Percentiles rank a stretch among this genome's conserved stretches.
Conservation (phyloP, 495 filamentous ascomycete species). For the Neurospora tetraspora region DNA sequence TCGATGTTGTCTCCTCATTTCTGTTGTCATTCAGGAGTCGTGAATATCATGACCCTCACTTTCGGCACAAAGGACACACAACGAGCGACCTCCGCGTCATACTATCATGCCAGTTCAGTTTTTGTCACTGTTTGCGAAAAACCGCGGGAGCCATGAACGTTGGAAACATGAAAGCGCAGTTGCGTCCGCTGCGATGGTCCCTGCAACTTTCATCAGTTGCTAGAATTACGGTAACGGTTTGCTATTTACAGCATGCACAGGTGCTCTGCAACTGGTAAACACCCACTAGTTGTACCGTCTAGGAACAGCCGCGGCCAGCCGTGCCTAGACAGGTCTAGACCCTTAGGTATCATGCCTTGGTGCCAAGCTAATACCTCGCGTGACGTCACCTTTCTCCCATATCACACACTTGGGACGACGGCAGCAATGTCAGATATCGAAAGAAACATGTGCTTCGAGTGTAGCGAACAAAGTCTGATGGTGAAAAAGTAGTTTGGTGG, state of each 20-base stretch:
- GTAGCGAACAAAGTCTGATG: background rate
- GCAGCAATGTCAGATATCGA: background rate
- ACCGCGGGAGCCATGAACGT: background rate
- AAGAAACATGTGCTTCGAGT: background rate
- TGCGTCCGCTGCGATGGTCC: background rate
- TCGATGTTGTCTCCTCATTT: background rate
- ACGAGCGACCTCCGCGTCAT: background rate
- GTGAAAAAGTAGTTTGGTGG: background rate
- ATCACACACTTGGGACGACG: background rate
- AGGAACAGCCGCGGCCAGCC: background rate
- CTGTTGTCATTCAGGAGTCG: background rate
- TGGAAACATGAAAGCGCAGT: background rate
- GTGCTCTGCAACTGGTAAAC: background rate
- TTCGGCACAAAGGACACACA: background rate
- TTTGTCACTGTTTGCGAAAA: background rate
- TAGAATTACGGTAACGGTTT: background rate
- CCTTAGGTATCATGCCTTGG: accelerated
- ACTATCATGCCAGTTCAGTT: background rate
- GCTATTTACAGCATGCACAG: background rate
- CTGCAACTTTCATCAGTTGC: background rate
- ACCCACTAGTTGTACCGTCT: background rate
- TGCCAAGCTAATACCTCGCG: background rate
- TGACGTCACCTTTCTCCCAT: background rate
- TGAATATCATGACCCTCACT: background rate
- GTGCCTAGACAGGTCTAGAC: background rate